phyloP scores from a whole-genome alignment of 306 rosid genomes.

The Cucurbita pepo region DNA sequence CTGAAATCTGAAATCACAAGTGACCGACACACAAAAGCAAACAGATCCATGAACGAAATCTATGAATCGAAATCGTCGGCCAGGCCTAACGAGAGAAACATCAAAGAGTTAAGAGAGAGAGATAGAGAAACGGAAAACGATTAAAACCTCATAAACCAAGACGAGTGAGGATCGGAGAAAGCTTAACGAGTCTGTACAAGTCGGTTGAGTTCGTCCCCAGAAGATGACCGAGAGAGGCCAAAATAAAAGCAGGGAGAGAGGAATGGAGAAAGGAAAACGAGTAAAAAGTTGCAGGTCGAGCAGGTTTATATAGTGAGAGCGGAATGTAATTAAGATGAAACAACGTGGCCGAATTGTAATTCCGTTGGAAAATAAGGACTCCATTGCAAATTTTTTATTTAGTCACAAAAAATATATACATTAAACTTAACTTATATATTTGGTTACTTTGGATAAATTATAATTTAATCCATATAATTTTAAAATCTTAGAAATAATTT shows the following conservation, averaged over 20 bases:
- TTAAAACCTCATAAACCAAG: slow-evolving; percentile 95
- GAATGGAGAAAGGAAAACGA: background rate
- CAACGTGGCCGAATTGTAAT: background rate
- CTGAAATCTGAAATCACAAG: background rate
- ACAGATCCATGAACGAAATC: slow-evolving; percentile 17
- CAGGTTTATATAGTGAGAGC: background rate
- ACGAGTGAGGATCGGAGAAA: slow-evolving; percentile 55
- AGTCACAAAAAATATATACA: too few species aligned
- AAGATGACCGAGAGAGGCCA: background rate
- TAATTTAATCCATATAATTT: too few species aligned
- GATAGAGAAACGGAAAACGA: background rate
- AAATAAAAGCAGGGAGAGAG: background rate
- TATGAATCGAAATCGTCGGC: background rate
- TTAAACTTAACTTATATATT: too few species aligned
- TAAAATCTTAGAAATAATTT: too few species aligned
- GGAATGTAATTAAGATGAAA: background rate
- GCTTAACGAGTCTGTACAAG: slow-evolving; percentile 36
- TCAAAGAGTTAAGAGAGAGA: background rate
- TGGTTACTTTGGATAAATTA: too few species aligned
- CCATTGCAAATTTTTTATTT: background rate
- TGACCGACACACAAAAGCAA: background rate
- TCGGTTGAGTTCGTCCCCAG: slow-evolving; percentile 14
- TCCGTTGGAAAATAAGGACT: background rate
- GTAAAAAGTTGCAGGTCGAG: background rate
- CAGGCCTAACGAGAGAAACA: background rate